Base-by-base conservation (phyloP, 768 basidiomycete species). In the Termitomyces sp. region DNA sequence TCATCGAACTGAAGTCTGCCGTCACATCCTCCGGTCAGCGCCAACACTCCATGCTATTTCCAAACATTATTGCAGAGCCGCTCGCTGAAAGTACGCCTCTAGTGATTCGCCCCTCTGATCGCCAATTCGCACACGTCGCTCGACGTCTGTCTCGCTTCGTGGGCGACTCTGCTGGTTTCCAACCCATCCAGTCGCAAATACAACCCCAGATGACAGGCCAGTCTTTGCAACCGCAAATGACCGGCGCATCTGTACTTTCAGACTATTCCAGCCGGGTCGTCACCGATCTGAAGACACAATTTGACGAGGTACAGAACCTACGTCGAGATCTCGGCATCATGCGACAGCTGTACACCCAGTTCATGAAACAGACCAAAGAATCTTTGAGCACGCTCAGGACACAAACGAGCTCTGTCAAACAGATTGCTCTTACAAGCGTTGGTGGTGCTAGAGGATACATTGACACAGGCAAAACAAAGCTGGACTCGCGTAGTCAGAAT, bases 331-430 rank as follows among this genome's bases (percentile, higher is more conserved):
- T 99, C 7, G 94, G 91, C 0, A 81, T 91, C 64, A 92, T 97
- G 86, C 84, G 94, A 3, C 96, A 98, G 73, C 75, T 97, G 27
- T 98, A 99, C 71, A 87, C 86, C 30, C 93, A 96, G 63, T 98
- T 98, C 68, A 88, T 94, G 80, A 86, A 85, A 64, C 83, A 88
- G 68, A 97, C 96, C 17, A 95, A 96, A 72, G 88, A 88, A 12
- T 86, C 91, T 5, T 80, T 98, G 41, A 79, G 79, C 14, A 77
- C 84, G 27, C 76, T 98, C 25, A 88, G 93, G 5, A 78, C 79
- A 11, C 94, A 98, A 70, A 95, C 93, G 8, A 83, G 87, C 61
- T 85, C 85, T 5, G 93, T 98, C 59, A 89, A 92, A 61, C 88
- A 94, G 67, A 79, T 98, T 25, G 91, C 95, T 11, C 84, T 75